These are phyloP conservation scores for Neoconidiobolus thromboides DNA, from an alignment of 371 early-diverging fungal species.

Conservation along the genomic window DNA sequence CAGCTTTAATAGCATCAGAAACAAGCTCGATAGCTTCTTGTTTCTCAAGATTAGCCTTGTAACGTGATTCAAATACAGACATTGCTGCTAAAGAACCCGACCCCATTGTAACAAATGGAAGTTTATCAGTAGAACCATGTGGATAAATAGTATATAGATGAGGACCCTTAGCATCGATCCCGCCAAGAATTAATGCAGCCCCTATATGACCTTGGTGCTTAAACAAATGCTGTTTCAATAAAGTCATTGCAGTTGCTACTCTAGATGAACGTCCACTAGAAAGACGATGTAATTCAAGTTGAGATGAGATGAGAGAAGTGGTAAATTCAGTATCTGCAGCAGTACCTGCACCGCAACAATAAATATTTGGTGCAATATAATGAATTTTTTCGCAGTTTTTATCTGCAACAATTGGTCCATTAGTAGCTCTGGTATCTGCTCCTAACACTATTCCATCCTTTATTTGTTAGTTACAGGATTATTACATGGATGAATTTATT, in stretches of 20 bases:
- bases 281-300: slow-evolving; percentile 83
- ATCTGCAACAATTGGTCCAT: slow-evolving; percentile 96
- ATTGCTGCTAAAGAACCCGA: slow-evolving; percentile 96
- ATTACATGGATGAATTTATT: slow-evolving; percentile 1
- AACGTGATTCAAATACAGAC: slow-evolving; percentile 86
- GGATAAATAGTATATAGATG: slow-evolving; percentile 90
- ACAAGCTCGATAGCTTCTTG: slow-evolving; percentile 90
- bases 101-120: slow-evolving; percentile 96
- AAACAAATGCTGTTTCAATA: slow-evolving; percentile 93
- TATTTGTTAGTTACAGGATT: background rate
- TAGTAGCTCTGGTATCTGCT: slow-evolving; percentile 99
- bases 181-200: slow-evolving; percentile 95
- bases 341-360: slow-evolving; percentile 99
- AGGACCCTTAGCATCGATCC: slow-evolving; percentile 83
- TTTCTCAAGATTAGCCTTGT: slow-evolving; percentile 66
- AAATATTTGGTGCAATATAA: slow-evolving; percentile 97
- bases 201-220: slow-evolving; percentile 95
- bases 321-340: slow-evolving; percentile 98
- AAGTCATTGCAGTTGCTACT: slow-evolving; percentile 86
- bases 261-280: slow-evolving; percentile 77
- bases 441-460: slow-evolving; percentile 94
- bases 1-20: slow-evolving; percentile 89
- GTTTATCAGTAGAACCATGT: slow-evolving; percentile 91
- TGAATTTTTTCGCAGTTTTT: slow-evolving; percentile 99
- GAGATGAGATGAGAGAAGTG: slow-evolving; percentile 79